phyloP scores from a whole-genome alignment of 345 rosid genomes.

The Trapa incisa region DNA sequence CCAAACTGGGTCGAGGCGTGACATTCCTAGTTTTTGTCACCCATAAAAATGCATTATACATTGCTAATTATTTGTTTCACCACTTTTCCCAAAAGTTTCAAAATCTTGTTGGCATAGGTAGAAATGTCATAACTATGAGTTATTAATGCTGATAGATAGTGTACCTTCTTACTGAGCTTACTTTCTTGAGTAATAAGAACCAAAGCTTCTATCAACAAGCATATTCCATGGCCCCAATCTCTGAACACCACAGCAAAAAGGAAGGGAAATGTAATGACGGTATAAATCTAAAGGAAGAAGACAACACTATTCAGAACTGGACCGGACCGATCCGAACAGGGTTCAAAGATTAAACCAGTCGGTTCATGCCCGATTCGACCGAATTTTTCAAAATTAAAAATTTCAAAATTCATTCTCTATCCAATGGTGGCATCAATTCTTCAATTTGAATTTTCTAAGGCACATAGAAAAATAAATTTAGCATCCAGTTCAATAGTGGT shows the following conservation, averaged over 20 bases:
- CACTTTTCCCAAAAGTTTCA: not conserved
- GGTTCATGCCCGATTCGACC: too few species aligned
- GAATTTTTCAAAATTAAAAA: too few species aligned
- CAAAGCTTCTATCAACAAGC: conserved; percentile 85
- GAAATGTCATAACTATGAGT: not conserved
- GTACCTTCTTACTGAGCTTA: conserved; percentile 65
- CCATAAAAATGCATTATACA: conserved; percentile 1
- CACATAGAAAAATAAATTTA: too few species aligned
- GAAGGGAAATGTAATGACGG: conserved; percentile 83
- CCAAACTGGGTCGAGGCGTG: too few species aligned
- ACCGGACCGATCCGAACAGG: too few species aligned
- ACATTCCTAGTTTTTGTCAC: conserved; percentile 56
- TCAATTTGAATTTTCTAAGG: too few species aligned
- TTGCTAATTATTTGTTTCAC: not conserved
- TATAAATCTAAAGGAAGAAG: conserved; percentile 13
- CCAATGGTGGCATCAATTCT: too few species aligned
- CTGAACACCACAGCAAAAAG: conserved; percentile 99
- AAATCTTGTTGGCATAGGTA: not conserved
- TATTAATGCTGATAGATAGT: conserved; percentile 2
- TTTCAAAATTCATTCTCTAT: too few species aligned
- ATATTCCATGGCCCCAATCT: conserved; percentile 98
- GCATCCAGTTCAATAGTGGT: too few species aligned
- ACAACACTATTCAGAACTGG: too few species aligned
- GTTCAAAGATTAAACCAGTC: too few species aligned
- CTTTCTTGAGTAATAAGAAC: conserved; percentile 79